phyloP scores from a whole-genome alignment of 345 rosid genomes.

The Cardamine chenopodiifolia region DNA sequence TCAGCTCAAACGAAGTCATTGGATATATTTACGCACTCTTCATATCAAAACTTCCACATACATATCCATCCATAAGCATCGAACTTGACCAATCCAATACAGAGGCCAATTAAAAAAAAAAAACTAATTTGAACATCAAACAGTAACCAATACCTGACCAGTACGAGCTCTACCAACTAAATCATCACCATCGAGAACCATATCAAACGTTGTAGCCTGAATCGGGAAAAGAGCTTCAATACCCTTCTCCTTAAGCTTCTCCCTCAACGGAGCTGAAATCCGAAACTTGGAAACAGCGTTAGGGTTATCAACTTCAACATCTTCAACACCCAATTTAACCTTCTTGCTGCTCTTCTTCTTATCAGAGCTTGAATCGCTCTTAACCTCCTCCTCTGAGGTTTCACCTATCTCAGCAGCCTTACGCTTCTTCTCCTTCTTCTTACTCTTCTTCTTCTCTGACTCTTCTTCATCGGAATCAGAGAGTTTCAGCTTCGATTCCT shows the following conservation, averaged over 20 bases:
- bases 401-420: conserved; percentile 52
- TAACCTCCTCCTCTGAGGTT: conserved; percentile 52
- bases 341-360: conserved; percentile 57
- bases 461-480: conserved; percentile 42
- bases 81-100: not conserved
- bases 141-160: conserved; percentile 64
- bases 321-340: conserved; percentile 51
- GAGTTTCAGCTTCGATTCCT: conserved; percentile 36
- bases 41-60: not conserved
- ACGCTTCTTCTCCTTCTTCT: conserved; percentile 64
- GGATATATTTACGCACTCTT: not conserved
- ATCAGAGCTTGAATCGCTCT: conserved; percentile 78
- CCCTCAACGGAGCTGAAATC: conserved; percentile 65
- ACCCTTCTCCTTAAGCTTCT: conserved; percentile 68
- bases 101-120: not conserved
- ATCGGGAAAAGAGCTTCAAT: conserved; percentile 86
- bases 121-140: not conserved
- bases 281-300: conserved; percentile 70
- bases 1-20: not conserved
- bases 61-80: not conserved
- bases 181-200: conserved; percentile 74
- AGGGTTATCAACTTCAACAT: conserved; percentile 57
- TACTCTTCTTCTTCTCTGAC: conserved; percentile 48
- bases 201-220: conserved; percentile 82
- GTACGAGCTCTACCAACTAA: conserved; percentile 97